phyloP scores from a whole-genome alignment of 768 basidiomycete genomes.

The Kwoniella sp. region DNA sequence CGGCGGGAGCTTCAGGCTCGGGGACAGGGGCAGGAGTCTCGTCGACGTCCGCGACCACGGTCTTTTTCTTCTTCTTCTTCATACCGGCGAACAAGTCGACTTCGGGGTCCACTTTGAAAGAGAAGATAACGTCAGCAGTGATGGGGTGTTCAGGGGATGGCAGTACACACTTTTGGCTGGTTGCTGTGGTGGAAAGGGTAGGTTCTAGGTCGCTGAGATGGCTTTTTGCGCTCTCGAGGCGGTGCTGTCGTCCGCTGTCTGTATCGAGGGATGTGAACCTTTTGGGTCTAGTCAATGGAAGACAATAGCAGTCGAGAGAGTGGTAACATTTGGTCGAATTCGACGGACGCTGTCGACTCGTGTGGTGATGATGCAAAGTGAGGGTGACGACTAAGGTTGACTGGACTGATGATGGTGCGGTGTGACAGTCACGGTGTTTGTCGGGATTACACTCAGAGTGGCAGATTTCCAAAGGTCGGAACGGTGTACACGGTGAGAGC shows the following conservation, averaged over 20 bases:
- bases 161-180: slow-evolving; percentile 3
- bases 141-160: too few relatives aligned
- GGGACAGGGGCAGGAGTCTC: slow-evolving; percentile 2
- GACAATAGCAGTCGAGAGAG: too few relatives aligned
- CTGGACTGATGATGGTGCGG: too few relatives aligned
- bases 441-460: slow-evolving; percentile 3
- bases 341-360: too few relatives aligned
- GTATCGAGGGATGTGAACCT: neutral
- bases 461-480: neutral
- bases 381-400: too few relatives aligned
- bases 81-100: slow-evolving; percentile 53
- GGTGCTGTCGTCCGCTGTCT: neutral
- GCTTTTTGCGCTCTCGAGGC: too few relatives aligned
- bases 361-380: too few relatives aligned
- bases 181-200: neutral
- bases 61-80: slow-evolving; percentile 55
- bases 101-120: slow-evolving; percentile 45
- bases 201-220: too few relatives aligned
- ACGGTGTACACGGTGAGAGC: too few relatives aligned
- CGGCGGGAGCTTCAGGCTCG: neutral
- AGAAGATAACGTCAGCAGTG: neutral
- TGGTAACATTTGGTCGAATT: too few relatives aligned
- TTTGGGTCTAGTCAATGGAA: too few relatives aligned
- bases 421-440: too few relatives aligned
- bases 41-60: slow-evolving; percentile 25